These are phyloP conservation scores for Solidago caesia DNA, from an alignment of 129 eudicot species.

Conservation along the genomic window DNA sequence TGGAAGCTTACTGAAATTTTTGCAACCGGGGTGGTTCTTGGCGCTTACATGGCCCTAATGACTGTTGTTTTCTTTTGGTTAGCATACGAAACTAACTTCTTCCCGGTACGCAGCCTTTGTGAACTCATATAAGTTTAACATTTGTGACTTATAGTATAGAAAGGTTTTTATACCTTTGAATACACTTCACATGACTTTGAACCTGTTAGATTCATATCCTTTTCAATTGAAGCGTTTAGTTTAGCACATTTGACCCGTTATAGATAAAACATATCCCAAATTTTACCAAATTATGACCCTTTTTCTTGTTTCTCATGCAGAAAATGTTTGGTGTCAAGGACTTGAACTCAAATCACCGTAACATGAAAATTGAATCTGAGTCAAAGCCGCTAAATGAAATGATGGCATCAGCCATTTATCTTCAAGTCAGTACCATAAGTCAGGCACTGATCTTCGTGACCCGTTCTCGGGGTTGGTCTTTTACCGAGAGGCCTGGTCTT, in stretches of 20 bases:
- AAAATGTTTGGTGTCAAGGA: slow-evolving; percentile 44
- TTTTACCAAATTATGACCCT: neutral
- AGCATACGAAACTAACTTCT: slow-evolving; percentile 72
- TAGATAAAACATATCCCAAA: slow-evolving; percentile 1
- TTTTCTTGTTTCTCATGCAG: slow-evolving; percentile 37
- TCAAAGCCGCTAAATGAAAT: slow-evolving; percentile 40
- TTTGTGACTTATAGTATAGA: neutral
- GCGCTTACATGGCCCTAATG: slow-evolving; percentile 71
- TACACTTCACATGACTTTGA: slow-evolving; percentile 5
- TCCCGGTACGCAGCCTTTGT: slow-evolving; percentile 45
- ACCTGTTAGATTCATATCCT: neutral
- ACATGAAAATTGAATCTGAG: slow-evolving; percentile 40
- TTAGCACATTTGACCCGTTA: neutral
- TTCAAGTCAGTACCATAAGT: slow-evolving; percentile 88
- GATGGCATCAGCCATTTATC: slow-evolving; percentile 81
- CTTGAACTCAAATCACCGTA: slow-evolving; percentile 44
- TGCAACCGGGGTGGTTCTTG: slow-evolving; percentile 81
- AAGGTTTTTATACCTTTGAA: neutral
- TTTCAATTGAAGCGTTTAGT: neutral
- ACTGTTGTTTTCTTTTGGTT: slow-evolving; percentile 77
- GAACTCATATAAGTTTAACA: neutral
- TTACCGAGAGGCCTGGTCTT: slow-evolving; percentile 72
- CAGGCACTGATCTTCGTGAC: slow-evolving; percentile 90
- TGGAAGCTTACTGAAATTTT: slow-evolving; percentile 89
- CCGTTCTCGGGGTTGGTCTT: slow-evolving; percentile 81